Evolutionary conservation across 2,329 filamentous ascomycete genomes (phyloP).

Genomic region (Aspergillus uvarum): DNA sequence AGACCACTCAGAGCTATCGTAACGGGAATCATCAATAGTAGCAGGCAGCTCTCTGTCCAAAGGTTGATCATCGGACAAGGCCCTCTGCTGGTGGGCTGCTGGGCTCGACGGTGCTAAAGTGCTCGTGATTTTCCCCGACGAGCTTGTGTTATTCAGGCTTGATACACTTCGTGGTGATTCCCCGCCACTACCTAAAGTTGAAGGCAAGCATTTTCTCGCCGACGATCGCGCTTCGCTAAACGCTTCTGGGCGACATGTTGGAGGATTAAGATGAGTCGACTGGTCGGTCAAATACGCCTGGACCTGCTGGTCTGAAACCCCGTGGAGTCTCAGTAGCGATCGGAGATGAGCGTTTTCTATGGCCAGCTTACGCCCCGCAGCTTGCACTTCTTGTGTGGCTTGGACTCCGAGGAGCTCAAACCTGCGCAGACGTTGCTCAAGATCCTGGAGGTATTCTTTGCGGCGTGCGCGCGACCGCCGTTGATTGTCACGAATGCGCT

Average conservation of each 20-base stretch:
- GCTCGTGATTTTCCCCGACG: too few species aligned
- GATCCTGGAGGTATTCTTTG: conserved; percentile 66
- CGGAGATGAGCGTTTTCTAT: conserved; percentile 69
- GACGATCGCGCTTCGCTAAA: conserved; percentile 2
- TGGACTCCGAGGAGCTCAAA: conserved; percentile 67
- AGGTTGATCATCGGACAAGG: neutral
- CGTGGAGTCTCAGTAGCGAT: conserved; percentile 57
- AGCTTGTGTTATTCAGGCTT: too few species aligned
- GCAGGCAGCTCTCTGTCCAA: neutral
- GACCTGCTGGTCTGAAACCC: conserved; percentile 59
- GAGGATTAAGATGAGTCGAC: neutral
- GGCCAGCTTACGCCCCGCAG: conserved; percentile 65
- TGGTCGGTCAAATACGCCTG: conserved; percentile 29
- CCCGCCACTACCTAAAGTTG: too few species aligned
- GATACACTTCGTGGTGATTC: too few species aligned
- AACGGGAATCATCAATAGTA: neutral
- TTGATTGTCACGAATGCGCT: conserved; percentile 73
- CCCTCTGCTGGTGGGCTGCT: neutral
- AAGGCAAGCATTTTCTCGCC: too few species aligned
- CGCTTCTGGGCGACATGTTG: neutral
- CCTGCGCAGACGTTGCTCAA: conserved; percentile 63
- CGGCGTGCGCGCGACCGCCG: conserved; percentile 70
- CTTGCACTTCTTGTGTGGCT: conserved; percentile 70
- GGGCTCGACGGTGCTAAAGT: neutral
- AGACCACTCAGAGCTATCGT: neutral